phyloP scores from a whole-genome alignment of 1,139 yeast genomes.

The Saccharomycopsis crataegensis region DNA sequence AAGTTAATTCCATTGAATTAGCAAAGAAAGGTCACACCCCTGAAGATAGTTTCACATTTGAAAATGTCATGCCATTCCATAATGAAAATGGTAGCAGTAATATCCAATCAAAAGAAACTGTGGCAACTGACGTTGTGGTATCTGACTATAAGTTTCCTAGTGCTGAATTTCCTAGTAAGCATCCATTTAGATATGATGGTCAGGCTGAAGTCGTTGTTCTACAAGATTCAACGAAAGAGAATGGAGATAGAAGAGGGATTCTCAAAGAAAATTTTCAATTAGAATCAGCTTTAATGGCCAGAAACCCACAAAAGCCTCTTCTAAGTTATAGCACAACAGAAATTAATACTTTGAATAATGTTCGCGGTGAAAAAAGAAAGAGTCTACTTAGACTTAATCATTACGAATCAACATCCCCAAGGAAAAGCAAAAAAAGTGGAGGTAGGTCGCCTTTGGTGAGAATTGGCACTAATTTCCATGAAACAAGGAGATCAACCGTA shows the following conservation, averaged over 20 bases:
- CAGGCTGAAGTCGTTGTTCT: no score
- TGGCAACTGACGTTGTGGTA: background rate
- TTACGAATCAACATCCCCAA: conserved; percentile 7
- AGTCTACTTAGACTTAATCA: conserved; percentile 4
- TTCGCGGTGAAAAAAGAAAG: conserved; percentile 11
- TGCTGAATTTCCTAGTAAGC: no score
- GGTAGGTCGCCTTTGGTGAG: conserved; percentile 17
- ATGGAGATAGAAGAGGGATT: no score
- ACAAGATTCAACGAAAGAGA: no score
- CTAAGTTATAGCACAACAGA: conserved; percentile 12
- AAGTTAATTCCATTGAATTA: no score
- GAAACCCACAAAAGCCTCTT: background rate
- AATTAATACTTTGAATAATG: conserved; percentile 11
- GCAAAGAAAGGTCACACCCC: no score
- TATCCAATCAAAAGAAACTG: background rate
- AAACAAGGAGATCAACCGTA: conserved; percentile 13
- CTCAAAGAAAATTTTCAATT: no score
- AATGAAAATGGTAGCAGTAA: background rate
- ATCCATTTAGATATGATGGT: no score
- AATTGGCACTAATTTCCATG: conserved; percentile 6
- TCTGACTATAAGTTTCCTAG: background rate
- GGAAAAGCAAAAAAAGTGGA: conserved; percentile 4
- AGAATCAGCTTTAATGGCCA: no score
- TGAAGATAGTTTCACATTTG: background rate
- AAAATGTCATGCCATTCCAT: background rate